Base-by-base conservation (phyloP, 2,329 filamentous ascomycete species). In the Colletotrichum camelliae region DNA sequence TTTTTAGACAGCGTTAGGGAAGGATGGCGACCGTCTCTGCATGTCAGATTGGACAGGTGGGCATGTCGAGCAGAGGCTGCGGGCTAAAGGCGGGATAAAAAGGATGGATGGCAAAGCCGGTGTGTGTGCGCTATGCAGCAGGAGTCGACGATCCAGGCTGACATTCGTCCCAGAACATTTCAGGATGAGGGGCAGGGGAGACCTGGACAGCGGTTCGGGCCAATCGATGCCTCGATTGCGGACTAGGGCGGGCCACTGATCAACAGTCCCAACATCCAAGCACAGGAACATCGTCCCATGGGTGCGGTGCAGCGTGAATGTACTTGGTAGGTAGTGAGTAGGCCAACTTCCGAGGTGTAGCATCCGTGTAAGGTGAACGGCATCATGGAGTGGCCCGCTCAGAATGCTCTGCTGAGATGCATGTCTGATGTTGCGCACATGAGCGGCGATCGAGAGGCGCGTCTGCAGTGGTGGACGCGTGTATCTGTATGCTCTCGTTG, bases 201-300 rank as follows among this genome's bases (percentile, higher is more conserved):
- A 43, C 55, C 55, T 43, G 37, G 69, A 15, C 57, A 60, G 39
- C 57, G 39, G 35, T 73, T 65, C 64, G 70, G 62, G 43, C 70
- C 73, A 75, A 73, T 75, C 43, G 55, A 75, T 67, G 24, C 33
- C 31, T 52, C 70, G 35, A 29, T 60, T 9, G 55, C 58, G 57
- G 64, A 21, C 18, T 15, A 24, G 18, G n/a, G n/a, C 37, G 43
- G 62, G 43, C 37, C 27, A 64, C 39, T 21, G 73, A 73, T 73
- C 70, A 65, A 48, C 62, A 67, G 55, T 61, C 61, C 72, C 27
- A 72, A 48, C 33, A 48, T 60, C 35, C 55, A 72, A 67, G 72
- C 61, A 64, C 62, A 75, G 70, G 60, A 68, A 73, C 64, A 72
- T 73, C 73, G 57, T 75, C 69, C 69, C 62, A 73, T 73, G 69